Percentiles rank a stretch among this genome's conserved stretches.
These are phyloP conservation scores for Emericellopsis atlantica DNA, from an alignment of 2,329 filamentous ascomycete species.

Conservation along the genomic window DNA sequence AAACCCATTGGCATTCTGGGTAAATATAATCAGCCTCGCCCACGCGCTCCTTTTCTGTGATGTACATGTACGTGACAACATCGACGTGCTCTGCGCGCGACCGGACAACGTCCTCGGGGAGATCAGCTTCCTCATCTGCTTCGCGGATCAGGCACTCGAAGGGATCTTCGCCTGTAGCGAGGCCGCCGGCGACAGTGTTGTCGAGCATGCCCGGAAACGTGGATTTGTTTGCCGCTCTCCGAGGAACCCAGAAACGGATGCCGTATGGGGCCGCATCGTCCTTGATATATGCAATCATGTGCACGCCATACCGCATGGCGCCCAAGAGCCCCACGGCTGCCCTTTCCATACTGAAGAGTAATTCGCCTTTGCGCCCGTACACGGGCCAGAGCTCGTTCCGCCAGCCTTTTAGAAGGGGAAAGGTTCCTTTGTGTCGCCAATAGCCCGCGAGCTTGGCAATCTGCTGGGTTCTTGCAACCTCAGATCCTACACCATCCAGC, in stretches of 20 bases:
- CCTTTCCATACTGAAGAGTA: constrained; percentile 69
- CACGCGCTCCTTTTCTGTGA: constrained; percentile 62
- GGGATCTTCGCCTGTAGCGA: constrained; percentile 68
- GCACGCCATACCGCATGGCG: constrained; percentile 64
- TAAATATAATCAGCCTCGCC: constrained; percentile 75
- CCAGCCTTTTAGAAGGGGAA: constrained; percentile 68
- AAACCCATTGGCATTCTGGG: constrained; percentile 85
- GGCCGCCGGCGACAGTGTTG: constrained; percentile 75
- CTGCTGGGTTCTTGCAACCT: constrained; percentile 47
- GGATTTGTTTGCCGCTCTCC: constrained; percentile 62
- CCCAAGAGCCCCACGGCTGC: constrained; percentile 63
- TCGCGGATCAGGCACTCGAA: constrained; percentile 79
- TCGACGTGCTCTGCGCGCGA: constrained; percentile 46
- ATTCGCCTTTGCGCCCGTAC: constrained; percentile 48
- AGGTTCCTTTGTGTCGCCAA: constrained; percentile 59
- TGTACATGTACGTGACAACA: constrained; percentile 73
- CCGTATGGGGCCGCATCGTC: constrained; percentile 29
- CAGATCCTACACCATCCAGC: constrained; percentile 40
- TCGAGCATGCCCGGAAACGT: constrained; percentile 90
- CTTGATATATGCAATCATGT: constrained; percentile 63
- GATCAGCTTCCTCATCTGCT: constrained; percentile 75
- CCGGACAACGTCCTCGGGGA: constrained; percentile 59
- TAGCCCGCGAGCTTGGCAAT: constrained; percentile 45
- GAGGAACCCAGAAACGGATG: constrained; percentile 74
- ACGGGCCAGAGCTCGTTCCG: constrained; percentile 70